phyloP scores from a whole-genome alignment of 768 basidiomycete species.

The Lentinula aciculospora region DNA sequence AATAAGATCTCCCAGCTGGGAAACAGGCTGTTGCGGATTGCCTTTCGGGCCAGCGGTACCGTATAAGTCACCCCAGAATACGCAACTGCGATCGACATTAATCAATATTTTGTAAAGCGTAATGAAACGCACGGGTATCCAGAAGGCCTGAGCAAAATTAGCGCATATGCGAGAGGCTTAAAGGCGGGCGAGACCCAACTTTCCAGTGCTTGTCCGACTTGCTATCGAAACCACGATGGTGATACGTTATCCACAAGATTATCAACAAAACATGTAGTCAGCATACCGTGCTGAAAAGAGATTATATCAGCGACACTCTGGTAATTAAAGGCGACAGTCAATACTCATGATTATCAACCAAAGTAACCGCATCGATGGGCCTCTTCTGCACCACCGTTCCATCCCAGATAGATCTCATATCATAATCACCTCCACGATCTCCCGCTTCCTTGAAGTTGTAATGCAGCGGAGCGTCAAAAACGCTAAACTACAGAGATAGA shows the following conservation, averaged over 20 bases:
- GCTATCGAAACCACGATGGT: constrained; percentile 23
- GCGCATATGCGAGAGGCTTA: constrained; percentile 55
- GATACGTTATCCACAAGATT: background rate
- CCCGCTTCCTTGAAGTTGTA: constrained; percentile 59
- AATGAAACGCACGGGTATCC: constrained; percentile 47
- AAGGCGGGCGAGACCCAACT: constrained; percentile 51
- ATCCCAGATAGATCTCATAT: constrained; percentile 54
- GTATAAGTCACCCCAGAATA: constrained; percentile 60
- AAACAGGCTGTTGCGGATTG: constrained; percentile 28
- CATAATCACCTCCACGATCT: constrained; percentile 45
- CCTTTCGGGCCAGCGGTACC: constrained; percentile 30
- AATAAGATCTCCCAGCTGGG: constrained; percentile 16
- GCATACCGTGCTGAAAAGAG: constrained; percentile 33
- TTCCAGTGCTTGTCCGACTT: constrained; percentile 54
- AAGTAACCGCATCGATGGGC: constrained; percentile 63
- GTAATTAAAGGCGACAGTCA: constrained; percentile 14
- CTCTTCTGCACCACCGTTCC: constrained; percentile 47
- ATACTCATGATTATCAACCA: constrained; percentile 64
- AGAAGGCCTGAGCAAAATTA: constrained; percentile 43
- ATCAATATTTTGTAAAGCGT: background rate
- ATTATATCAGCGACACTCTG: background rate
- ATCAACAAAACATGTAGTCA: background rate
- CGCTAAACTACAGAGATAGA: constrained; percentile 34
- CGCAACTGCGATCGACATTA: constrained; percentile 33
- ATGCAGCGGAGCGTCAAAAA: constrained; percentile 69